phyloP scores from a whole-genome alignment of 225 moss, liverwort and hornwort species.

The Pseudoscleropodium purum region DNA sequence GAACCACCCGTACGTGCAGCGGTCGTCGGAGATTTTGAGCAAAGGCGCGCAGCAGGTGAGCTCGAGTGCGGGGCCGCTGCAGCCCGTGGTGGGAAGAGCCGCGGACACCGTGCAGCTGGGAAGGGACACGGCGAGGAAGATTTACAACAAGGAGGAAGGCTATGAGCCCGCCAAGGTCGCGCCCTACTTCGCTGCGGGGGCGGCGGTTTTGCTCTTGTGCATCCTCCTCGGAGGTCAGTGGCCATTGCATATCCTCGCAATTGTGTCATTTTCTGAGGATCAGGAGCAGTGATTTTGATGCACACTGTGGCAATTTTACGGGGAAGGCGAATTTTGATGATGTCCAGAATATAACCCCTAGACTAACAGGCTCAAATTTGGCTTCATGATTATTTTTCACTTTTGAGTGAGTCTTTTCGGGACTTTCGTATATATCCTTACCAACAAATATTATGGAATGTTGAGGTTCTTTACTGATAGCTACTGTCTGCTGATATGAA shows the following conservation, averaged over 20 bases:
- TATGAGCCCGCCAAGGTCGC: constrained; percentile 45
- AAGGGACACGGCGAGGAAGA: constrained; percentile 33
- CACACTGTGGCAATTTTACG: neutral
- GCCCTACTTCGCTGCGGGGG: constrained; percentile 17
- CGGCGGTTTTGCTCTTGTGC: constrained; percentile 14
- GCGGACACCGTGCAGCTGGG: constrained; percentile 32
- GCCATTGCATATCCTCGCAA: neutral
- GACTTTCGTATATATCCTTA: neutral
- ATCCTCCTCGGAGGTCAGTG: constrained; percentile 31
- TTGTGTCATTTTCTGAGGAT: neutral
- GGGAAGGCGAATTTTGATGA: neutral
- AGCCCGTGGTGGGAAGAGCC: constrained; percentile 32
- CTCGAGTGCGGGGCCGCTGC: constrained; percentile 9
- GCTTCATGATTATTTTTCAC: neutral
- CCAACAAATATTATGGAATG: neutral
- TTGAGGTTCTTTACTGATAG: neutral
- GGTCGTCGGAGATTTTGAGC: constrained; percentile 14
- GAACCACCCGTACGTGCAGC: constrained; percentile 39
- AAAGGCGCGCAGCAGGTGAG: constrained; percentile 24
- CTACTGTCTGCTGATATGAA: neutral
- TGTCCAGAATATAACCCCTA: neutral
- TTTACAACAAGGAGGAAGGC: constrained; percentile 51
- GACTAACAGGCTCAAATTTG: neutral
- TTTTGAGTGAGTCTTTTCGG: neutral
- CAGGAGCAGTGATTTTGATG: neutral